Evolutionary conservation across 2,329 filamentous ascomycete species (phyloP), one percentile per base, ranked within the genome.

Genomic region (Cytospora schulzeri): DNA sequence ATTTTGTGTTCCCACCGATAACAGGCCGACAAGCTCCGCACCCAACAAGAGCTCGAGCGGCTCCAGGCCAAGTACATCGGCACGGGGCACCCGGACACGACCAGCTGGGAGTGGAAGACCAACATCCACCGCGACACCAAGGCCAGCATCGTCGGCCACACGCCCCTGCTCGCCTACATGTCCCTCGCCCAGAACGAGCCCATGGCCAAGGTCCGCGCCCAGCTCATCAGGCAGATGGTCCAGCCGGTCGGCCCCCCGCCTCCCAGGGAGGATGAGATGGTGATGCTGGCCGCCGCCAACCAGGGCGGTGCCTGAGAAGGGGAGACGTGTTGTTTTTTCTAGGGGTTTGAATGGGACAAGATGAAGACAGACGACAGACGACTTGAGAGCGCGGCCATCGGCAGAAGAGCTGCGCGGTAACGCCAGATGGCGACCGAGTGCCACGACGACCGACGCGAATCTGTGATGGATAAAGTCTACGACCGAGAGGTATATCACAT

Each of bases 61-160:
- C 91, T 98, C 22, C 95, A 99, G 79, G 90, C 93, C 73, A 96
- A 96, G 73, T 97, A 95, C 81, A 85, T 99, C 73, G 95, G 95
- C 71, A 98, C 95, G 4, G 95, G 95, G 28, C 93, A 97, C 77
- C 92, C 94, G 52, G 95, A 99, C 80, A 98, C 94, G 17, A 96
- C 93, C 29, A 96, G 92, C 77, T 95, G 95, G 88, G 95, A 99
- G 80, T 99, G 93, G 93, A 90, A 90, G 58, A 93, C 91, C 66
- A 99, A 98, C 80, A 94, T 98, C 74, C 87, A 93, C 75, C 93
- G 95, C 76, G 95, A 99, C 81, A 96, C 90, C 26, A 93, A 94
- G 75, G 87, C 93, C 24, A 93, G 89, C 68, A 93, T 96, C 72
- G 85, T 95, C 69, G 95, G 95, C 24, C 95, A 99, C 75, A 91